These are phyloP conservation scores for Pleurotus citrinopileatus DNA, from an alignment of 768 basidiomycete species.

Conservation along the genomic window DNA sequence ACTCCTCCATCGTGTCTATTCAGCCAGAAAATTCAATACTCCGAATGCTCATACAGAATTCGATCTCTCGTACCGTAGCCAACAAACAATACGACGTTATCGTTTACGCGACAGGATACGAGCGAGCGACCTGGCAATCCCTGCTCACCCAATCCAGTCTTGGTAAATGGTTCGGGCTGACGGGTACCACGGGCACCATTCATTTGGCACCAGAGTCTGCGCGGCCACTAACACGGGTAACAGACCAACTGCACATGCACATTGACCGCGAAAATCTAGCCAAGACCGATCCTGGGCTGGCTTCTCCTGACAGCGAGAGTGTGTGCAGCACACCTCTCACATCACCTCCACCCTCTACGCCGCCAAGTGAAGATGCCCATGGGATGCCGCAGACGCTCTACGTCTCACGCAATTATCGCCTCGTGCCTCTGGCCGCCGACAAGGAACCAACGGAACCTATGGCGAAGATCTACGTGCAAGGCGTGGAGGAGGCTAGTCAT, in stretches of 20 bases:
- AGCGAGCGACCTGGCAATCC: slow-evolving; percentile 43
- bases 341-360: slow-evolving; percentile 20
- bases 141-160: slow-evolving; percentile 38
- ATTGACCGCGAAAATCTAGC: slow-evolving; percentile 11
- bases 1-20: slow-evolving; percentile 33
- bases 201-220: slow-evolving; percentile 21
- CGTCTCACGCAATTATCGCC: slow-evolving; percentile 40
- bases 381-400: slow-evolving; percentile 21
- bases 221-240: slow-evolving; percentile 9
- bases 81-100: slow-evolving; percentile 41
- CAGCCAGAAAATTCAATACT: slow-evolving; percentile 15
- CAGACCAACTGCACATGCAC: slow-evolving; percentile 14
- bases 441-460: slow-evolving; percentile 4
- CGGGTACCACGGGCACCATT: slow-evolving; percentile 18
- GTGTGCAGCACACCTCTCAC: slow-evolving; percentile 21
- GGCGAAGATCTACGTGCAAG: slow-evolving; percentile 33
- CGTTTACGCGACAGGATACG: slow-evolving; percentile 54
- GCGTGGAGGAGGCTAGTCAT: slow-evolving; percentile 37
- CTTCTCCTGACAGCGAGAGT: slow-evolving; percentile 19
- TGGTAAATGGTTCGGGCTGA: slow-evolving; percentile 34
- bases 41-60: slow-evolving; percentile 31
- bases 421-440: slow-evolving; percentile 26
- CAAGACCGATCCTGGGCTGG: slow-evolving; percentile 6
- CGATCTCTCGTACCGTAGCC: slow-evolving; percentile 28
- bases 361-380: slow-evolving; percentile 13